Percentiles rank a stretch among this genome's conserved stretches.
Evolutionary conservation across 2,329 filamentous ascomycete genomes (phyloP).

Genomic region (Apiospora hydei): DNA sequence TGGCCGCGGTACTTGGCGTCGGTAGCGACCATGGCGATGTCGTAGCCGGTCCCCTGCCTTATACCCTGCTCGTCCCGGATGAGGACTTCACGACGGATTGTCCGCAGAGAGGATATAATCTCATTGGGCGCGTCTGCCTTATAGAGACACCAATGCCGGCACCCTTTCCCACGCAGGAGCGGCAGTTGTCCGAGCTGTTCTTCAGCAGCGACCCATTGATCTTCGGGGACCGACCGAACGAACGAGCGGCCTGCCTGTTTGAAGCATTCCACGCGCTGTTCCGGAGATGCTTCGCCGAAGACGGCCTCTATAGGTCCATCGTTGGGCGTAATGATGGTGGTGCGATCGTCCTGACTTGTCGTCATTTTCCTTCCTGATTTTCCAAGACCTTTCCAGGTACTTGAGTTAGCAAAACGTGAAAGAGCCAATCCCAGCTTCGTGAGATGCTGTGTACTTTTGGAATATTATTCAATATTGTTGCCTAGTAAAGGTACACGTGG

Average conservation of each 20-base stretch:
- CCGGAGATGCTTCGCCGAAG: conserved; percentile 5
- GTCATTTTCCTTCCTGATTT: not conserved
- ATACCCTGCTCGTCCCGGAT: not conserved
- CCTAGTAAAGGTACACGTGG: not conserved
- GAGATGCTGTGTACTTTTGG: not conserved
- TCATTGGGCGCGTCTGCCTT: not conserved
- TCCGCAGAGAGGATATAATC: not conserved
- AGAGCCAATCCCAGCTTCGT: not conserved
- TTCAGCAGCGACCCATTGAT: not conserved
- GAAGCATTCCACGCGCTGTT: conserved; percentile 17
- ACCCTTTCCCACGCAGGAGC: conserved; percentile 6
- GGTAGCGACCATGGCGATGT: not conserved
- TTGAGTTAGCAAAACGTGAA: not conserved
- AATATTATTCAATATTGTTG: not conserved
- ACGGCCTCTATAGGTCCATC: conserved; percentile 1
- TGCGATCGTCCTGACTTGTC: not conserved
- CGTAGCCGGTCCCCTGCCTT: not conserved
- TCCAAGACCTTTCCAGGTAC: not conserved
- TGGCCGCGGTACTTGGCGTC: conserved; percentile 6
- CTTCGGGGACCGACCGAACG: not conserved
- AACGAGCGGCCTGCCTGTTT: conserved; percentile 6
- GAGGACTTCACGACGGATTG: conserved; percentile 4
- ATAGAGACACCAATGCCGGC: conserved; percentile 19
- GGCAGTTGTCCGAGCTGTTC: not conserved
- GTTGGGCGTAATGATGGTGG: conserved; percentile 5